phyloP scores from a whole-genome alignment of 179 eudicot species.

The Amaranthus tricolor region DNA sequence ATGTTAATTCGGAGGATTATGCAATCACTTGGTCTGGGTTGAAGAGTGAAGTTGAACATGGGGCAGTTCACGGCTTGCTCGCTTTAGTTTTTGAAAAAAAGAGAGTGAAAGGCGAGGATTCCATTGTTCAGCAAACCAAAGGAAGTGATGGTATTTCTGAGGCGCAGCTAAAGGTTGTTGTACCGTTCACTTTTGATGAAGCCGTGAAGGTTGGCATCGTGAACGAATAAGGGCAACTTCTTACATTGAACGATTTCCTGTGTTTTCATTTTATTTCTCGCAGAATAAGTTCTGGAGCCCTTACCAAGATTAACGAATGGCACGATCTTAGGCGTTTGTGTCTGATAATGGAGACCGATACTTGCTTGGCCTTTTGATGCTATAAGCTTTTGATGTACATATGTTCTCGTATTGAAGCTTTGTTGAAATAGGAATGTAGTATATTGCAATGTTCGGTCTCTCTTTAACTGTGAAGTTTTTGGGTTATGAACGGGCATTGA shows the following conservation, averaged over 20 bases:
- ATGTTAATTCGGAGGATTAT: constrained; percentile 4
- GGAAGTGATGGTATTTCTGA: constrained; percentile 3
- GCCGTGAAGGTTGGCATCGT: constrained; percentile 29
- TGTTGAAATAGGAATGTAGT: background rate
- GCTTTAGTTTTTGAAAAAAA: constrained; percentile 8
- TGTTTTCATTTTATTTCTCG: background rate
- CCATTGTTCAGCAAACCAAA: constrained; percentile 1
- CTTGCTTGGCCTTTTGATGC: background rate
- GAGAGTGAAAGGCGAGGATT: constrained; percentile 4
- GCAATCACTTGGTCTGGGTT: background rate
- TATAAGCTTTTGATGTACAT: constrained; percentile 1
- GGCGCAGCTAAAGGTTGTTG: background rate
- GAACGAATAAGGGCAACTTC: constrained; percentile 26
- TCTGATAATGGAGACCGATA: background rate
- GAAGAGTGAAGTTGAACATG: background rate
- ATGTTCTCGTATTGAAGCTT: constrained; percentile 5
- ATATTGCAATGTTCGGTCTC: constrained; percentile 8
- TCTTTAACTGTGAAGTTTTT: background rate
- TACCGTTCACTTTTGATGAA: constrained; percentile 18
- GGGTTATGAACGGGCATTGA: background rate
- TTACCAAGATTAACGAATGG: constrained; percentile 18
- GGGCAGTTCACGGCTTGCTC: constrained; percentile 10
- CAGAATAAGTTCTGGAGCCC: constrained; percentile 18
- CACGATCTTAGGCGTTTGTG: constrained; percentile 1
- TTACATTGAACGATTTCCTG: constrained; percentile 1